These are phyloP conservation scores for Fusarium torulosum DNA, from an alignment of 2,329 filamentous ascomycete genomes.

Conservation along the genomic window DNA sequence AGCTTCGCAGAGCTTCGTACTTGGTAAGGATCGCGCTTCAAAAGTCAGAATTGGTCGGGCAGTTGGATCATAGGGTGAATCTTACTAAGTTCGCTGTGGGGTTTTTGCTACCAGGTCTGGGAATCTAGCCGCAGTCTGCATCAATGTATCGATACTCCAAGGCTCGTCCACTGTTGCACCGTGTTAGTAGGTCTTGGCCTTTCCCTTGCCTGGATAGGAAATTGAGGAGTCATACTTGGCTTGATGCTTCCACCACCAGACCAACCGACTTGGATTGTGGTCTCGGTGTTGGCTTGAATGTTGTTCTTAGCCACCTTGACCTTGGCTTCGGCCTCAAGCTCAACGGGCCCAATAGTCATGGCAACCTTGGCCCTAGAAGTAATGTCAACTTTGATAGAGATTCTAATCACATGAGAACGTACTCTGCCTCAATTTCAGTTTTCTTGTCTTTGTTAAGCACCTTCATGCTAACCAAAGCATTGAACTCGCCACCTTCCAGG, in stretches of 20 bases:
- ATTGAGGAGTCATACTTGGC: background rate
- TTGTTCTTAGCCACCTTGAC: background rate
- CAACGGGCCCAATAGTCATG: background rate
- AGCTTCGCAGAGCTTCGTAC: background rate
- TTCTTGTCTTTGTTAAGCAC: background rate
- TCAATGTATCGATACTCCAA: background rate
- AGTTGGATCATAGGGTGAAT: background rate
- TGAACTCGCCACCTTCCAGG: background rate
- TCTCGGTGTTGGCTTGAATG: background rate
- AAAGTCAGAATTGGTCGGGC: background rate
- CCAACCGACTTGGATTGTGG: constrained; percentile 7
- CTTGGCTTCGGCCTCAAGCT: background rate
- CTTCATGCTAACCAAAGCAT: constrained; percentile 11
- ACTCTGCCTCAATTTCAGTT: background rate
- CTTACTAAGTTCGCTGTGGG: background rate
- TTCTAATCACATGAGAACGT: accelerated
- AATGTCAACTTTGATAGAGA: background rate
- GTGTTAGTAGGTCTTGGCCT: too few relatives aligned
- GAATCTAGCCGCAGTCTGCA: constrained; percentile 3
- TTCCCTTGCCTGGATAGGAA: too few relatives aligned
- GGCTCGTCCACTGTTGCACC: background rate
- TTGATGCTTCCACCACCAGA: constrained; percentile 1
- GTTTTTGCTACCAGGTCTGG: background rate
- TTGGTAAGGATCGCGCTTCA: constrained; percentile 3
- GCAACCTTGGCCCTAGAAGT: background rate